Conservation (phyloP, 2,329 filamentous ascomycete genomes). For the Fusarium sp. region DNA sequence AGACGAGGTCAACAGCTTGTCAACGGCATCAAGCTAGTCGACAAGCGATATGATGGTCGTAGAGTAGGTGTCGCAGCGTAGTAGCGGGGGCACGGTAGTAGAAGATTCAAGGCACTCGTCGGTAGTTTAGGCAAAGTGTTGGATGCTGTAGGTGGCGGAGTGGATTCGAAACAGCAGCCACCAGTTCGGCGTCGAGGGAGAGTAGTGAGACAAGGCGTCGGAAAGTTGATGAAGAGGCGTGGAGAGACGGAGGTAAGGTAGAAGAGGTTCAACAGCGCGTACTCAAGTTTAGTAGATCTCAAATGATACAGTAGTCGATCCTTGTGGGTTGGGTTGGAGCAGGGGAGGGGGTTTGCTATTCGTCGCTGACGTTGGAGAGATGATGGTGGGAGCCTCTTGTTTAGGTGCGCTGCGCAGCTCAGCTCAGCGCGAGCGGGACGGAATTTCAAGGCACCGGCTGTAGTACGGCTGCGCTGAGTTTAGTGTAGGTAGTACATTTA, state of each 20-base stretch:
- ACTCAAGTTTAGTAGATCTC: neutral
- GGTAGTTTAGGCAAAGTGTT: slow-evolving; percentile 8
- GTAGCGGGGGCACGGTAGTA: slow-evolving; percentile 17
- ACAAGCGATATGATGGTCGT: slow-evolving; percentile 26
- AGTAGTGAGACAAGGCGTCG: slow-evolving; percentile 38
- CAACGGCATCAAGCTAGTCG: slow-evolving; percentile 48
- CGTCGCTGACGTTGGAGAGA: slow-evolving; percentile 41
- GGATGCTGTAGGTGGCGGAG: slow-evolving; percentile 37
- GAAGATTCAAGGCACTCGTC: slow-evolving; percentile 11
- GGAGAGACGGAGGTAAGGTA: too few species aligned
- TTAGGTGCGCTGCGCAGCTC: neutral
- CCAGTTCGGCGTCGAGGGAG: slow-evolving; percentile 25
- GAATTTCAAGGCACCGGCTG: slow-evolving; percentile 53
- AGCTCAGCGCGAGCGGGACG: slow-evolving; percentile 37
- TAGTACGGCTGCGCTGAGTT: neutral
- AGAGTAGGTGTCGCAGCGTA: slow-evolving; percentile 17
- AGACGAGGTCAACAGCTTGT: slow-evolving; percentile 42
- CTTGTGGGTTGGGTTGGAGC: slow-evolving; percentile 28
- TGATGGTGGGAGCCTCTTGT: slow-evolving; percentile 36
- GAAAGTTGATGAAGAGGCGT: neutral
- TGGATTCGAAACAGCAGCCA: slow-evolving; percentile 34
- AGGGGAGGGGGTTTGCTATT: slow-evolving; percentile 33
- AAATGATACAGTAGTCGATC: slow-evolving; percentile 12
- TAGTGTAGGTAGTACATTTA: neutral
- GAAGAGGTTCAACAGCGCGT: slow-evolving; percentile 5